Evolutionary conservation across 495 filamentous ascomycete genomes (phyloP), one percentile per base, ranked within the genome.

Genomic region (Talaromyces wortmannii): DNA sequence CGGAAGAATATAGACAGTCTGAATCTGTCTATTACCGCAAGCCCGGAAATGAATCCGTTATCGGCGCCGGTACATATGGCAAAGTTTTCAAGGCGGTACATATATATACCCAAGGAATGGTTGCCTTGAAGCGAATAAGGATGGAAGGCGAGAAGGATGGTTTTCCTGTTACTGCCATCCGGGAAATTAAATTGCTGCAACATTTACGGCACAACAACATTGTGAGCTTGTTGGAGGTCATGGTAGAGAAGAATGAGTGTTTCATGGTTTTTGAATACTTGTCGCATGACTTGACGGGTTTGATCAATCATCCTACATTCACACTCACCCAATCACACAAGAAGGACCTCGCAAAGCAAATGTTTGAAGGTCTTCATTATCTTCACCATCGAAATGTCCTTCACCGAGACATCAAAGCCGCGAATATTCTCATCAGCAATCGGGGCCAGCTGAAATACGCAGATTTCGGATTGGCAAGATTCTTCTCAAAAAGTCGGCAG

Each of bases 191-290:
- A 68, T 74, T 99, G 13, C 84, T 99, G 7, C 91, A 96, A 63
- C 92, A 91, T 43, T 78, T 99, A n/a, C 90, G 87, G 57, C 91
- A 95, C 62, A 77, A 81, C 48, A 97, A 97, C 60, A 84, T 99
- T 36, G 92, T 99, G 57, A 85, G 87, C 48, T 56, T 78, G 47
- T 55, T 75, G 55, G 95, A 98, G 70, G 92, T 97, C 63, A 97
- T 98, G 94, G 94, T 97, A 13, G 95, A 98, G 71, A 85, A 84
- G 59, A 97, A 97, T 65, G 92, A 97, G 67, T 99, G 95, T 69
- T 97, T 94, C 72, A 99, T 99, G 95, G 95, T 99, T 7, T 99
- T 99, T 59, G 95, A 99, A 65, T 99, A 99, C 65, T 83, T 97
- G 30, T 92, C 92, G 15, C 95, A 99, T 65, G 95, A 99, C 67